phyloP scores from a whole-genome alignment of 371 early-diverging fungal genomes.

The Saksenaea vasiformis region DNA sequence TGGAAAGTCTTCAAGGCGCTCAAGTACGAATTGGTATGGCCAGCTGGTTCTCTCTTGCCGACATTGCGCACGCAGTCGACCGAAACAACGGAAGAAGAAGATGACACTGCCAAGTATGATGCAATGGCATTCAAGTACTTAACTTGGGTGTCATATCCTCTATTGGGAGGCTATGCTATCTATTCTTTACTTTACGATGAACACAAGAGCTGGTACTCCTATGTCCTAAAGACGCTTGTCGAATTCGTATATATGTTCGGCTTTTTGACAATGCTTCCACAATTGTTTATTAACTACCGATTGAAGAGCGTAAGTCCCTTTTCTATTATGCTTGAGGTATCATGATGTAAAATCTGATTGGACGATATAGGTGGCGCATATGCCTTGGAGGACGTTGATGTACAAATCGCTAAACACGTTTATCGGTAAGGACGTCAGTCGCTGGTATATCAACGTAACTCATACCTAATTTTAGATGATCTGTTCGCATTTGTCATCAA shows the following conservation, averaged over 20 bases:
- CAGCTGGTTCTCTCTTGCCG: slow-evolving; percentile 44
- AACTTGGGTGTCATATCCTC: slow-evolving; percentile 77
- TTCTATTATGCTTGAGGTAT: neutral
- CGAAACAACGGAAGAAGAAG: slow-evolving; percentile 61
- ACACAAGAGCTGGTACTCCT: slow-evolving; percentile 94
- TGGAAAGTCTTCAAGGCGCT: slow-evolving; percentile 93
- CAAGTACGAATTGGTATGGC: slow-evolving; percentile 59
- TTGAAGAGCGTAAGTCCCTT: slow-evolving; percentile 77
- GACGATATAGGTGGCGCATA: slow-evolving; percentile 72
- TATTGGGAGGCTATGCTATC: slow-evolving; percentile 79
- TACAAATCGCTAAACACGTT: slow-evolving; percentile 95
- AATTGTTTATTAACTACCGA: slow-evolving; percentile 92
- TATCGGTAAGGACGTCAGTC: slow-evolving; percentile 47
- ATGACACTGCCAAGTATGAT: slow-evolving; percentile 86
- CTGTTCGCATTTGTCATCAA: slow-evolving; percentile 94
- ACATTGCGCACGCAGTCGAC: slow-evolving; percentile 30
- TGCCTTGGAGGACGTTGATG: slow-evolving; percentile 93
- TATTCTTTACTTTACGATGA: slow-evolving; percentile 84
- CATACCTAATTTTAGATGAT: slow-evolving; percentile 62
- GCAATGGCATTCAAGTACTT: slow-evolving; percentile 89
- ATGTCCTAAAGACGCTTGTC: slow-evolving; percentile 82
- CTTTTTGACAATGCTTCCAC: slow-evolving; percentile 93
- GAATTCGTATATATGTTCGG: slow-evolving; percentile 87
- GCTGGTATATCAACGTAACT: neutral
- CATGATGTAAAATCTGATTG: slow-evolving; percentile 3